A percentile compares a stretch with the other conserved stretches of the same genome.
Evolutionary conservation across 208 protist species (phyloP).

Genomic region (Wallacemonas collosoma): DNA sequence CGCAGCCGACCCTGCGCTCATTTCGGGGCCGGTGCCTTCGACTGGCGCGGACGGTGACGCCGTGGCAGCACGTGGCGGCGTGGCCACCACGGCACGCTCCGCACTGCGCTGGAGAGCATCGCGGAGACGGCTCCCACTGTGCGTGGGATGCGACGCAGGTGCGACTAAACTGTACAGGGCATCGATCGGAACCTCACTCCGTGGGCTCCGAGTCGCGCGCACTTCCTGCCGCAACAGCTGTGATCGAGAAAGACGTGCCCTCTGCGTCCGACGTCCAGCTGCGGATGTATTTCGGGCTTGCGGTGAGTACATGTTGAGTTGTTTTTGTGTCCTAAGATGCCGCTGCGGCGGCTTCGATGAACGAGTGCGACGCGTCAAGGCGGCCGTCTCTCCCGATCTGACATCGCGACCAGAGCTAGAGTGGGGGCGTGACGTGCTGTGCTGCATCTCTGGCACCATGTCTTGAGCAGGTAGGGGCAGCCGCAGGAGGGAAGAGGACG

Average conservation of each 20-base stretch:
- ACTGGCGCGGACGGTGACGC: no score
- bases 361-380: no score
- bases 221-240: constrained; percentile 12
- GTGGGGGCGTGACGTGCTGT: background rate
- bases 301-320: constrained; percentile 10
- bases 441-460: background rate
- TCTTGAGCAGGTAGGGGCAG: background rate
- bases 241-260: background rate
- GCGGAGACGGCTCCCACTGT: background rate
- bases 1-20: background rate
- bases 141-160: background rate
- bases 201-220: background rate
- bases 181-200: background rate
- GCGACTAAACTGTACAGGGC: constrained; percentile 2
- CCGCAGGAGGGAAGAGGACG: constrained; percentile 8
- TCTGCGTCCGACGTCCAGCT: background rate
- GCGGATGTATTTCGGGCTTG: background rate
- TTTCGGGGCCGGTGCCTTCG: background rate
- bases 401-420: background rate
- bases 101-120: background rate
- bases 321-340: background rate
- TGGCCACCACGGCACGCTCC: no score
- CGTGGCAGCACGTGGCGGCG: no score
- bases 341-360: no score
- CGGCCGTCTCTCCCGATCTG: no score